Conservation (phyloP, 1,284 basidiomycete genomes). For the Gymnopus androsaceus region DNA sequence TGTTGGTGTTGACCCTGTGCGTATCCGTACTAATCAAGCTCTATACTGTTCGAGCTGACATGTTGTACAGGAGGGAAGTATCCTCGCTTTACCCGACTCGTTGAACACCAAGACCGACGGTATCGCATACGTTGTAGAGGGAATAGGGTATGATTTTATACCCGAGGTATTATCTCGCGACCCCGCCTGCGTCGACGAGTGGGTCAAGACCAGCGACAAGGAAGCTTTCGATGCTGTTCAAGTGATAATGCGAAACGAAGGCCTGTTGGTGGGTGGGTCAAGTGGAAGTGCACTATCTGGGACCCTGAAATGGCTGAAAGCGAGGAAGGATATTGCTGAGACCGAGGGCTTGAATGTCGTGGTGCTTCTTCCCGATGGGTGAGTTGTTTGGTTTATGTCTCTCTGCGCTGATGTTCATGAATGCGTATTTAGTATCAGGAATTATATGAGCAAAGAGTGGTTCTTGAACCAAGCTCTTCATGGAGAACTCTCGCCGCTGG, state of each 20-base stretch:
- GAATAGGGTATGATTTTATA: slow-evolving; percentile 93
- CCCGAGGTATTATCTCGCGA: slow-evolving; percentile 77
- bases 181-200: slow-evolving; percentile 59
- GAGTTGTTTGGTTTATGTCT: slow-evolving; percentile 27
- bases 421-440: slow-evolving; percentile 68
- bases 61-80: slow-evolving; percentile 71
- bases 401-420: neutral
- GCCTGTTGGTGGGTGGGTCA: slow-evolving; percentile 89
- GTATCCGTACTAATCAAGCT: slow-evolving; percentile 33
- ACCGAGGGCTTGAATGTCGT: slow-evolving; percentile 86
- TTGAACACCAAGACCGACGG: slow-evolving; percentile 65
- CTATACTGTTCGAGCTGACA: slow-evolving; percentile 11
- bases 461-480: slow-evolving; percentile 69
- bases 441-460: slow-evolving; percentile 96
- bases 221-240: slow-evolving; percentile 81
- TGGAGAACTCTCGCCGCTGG: slow-evolving; percentile 53
- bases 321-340: slow-evolving; percentile 62
- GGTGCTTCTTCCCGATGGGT: slow-evolving; percentile 89
- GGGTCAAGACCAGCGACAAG: slow-evolving; percentile 87
- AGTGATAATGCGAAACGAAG: slow-evolving; percentile 84
- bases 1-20: slow-evolving; percentile 89
- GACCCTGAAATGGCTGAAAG: slow-evolving; percentile 77
- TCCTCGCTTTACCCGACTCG: slow-evolving; percentile 74
- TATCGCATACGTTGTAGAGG: slow-evolving; percentile 81
- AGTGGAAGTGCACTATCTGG: slow-evolving; percentile 85